Conservation (phyloP, 305 asterid genomes). For the Plantago coronopus region DNA sequence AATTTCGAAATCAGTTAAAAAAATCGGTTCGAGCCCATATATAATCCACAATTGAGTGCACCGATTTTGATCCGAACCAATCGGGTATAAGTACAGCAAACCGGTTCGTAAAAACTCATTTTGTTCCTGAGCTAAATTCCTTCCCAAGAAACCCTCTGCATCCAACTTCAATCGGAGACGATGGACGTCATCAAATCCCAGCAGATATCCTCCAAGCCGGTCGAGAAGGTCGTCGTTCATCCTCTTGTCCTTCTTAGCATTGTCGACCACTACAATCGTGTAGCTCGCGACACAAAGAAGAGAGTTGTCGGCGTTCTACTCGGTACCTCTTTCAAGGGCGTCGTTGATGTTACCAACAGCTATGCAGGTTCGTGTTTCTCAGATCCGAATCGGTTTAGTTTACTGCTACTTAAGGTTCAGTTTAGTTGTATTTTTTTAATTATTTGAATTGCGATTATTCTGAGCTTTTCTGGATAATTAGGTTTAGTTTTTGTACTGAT, state of each 20-base stretch:
- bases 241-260: slow-evolving; percentile 85
- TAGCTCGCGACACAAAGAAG: slow-evolving; percentile 77
- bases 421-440: slow-evolving; percentile 1
- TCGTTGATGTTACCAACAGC: slow-evolving; percentile 90
- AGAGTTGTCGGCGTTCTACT: slow-evolving; percentile 85
- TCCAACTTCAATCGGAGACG: background rate
- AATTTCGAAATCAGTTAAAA: too few species aligned
- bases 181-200: slow-evolving; percentile 91
- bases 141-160: slow-evolving; percentile 27
- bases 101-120: too few species aligned
- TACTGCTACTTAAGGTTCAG: slow-evolving; percentile 1
- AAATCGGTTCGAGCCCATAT: too few species aligned
- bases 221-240: slow-evolving; percentile 87
- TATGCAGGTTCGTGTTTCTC: slow-evolving; percentile 56
- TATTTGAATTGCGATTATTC: background rate
- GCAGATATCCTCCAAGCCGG: slow-evolving; percentile 66
- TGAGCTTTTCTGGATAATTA: background rate
- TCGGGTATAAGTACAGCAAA: too few species aligned
- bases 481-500: too few species aligned
- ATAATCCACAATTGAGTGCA: too few species aligned
- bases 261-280: slow-evolving; percentile 89
- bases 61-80: too few species aligned
- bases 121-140: background rate
- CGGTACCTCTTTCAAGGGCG: slow-evolving; percentile 75
- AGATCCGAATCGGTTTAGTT: slow-evolving; percentile 37